Conservation (phyloP, 2,329 filamentous ascomycete species). For the Xylogone sp. region DNA sequence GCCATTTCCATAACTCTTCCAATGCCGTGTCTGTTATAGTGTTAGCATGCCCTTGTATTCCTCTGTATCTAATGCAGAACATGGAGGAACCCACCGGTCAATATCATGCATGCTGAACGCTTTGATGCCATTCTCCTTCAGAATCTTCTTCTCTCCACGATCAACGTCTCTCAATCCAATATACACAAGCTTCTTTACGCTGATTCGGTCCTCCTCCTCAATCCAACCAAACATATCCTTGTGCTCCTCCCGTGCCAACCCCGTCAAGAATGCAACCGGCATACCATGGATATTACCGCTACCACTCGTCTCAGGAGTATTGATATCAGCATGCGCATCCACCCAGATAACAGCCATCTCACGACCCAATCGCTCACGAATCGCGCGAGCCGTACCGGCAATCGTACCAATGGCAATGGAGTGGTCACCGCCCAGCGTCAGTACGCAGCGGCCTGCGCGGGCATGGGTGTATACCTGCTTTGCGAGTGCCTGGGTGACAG, state of each 20-base stretch:
- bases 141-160: conserved; percentile 85
- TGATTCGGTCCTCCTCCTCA: conserved; percentile 64
- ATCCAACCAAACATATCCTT: conserved; percentile 90
- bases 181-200: conserved; percentile 85
- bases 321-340: conserved; percentile 97
- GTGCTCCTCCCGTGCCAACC: conserved; percentile 71
- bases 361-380: conserved; percentile 73
- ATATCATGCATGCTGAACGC: conserved; percentile 99
- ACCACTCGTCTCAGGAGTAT: conserved; percentile 84
- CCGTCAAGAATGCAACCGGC: conserved; percentile 89
- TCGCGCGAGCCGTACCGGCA: conserved; percentile 80
- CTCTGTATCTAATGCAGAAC: too few relatives aligned
- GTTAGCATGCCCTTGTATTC: background rate
- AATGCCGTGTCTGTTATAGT: conserved; percentile 71
- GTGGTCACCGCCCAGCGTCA: conserved; percentile 95
- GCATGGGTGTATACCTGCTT: conserved; percentile 87
- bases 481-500: conserved; percentile 76
- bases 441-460: conserved; percentile 74
- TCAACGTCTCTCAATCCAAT: conserved; percentile 95
- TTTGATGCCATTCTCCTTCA: conserved; percentile 85
- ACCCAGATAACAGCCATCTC: conserved; percentile 98
- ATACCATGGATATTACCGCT: conserved; percentile 98
- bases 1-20: conserved; percentile 97
- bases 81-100: conserved; percentile 59
- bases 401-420: conserved; percentile 94